A percentile compares a stretch with the other conserved stretches of the same genome.
phyloP scores from a whole-genome alignment of 148 eudicot species.

The Fagopyrum tataricum region DNA sequence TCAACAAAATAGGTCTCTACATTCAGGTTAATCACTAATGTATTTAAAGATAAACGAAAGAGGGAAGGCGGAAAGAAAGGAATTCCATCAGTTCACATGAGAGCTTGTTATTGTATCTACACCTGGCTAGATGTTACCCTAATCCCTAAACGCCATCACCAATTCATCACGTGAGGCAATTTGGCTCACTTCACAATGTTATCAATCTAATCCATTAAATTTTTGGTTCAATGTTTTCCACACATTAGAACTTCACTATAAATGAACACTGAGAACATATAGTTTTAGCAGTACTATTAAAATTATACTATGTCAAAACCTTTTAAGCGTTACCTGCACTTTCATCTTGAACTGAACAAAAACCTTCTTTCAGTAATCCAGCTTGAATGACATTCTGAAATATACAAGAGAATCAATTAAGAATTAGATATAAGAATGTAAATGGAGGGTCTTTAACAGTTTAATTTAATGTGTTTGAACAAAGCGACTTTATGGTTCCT shows the following conservation, averaged over 20 bases:
- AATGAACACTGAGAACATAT: neutral
- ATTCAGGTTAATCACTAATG: neutral
- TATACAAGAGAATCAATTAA: constrained; percentile 11
- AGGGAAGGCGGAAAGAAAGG: neutral
- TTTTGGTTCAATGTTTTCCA: no score
- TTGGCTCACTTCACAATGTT: neutral
- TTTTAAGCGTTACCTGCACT: constrained; percentile 65
- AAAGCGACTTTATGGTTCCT: neutral
- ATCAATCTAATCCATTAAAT: neutral
- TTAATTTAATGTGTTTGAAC: neutral
- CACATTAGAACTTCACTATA: neutral
- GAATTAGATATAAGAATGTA: neutral
- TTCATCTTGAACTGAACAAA: constrained; percentile 94
- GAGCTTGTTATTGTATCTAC: no score
- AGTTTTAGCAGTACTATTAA: no score
- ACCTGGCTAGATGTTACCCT: neutral
- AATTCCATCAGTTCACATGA: neutral
- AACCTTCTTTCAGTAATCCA: constrained; percentile 78
- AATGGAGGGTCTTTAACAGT: neutral
- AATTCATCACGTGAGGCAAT: no score
- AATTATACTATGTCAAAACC: neutral
- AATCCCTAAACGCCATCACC: neutral
- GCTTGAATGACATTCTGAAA: constrained; percentile 66
- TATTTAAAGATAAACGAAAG: constrained; percentile 4
- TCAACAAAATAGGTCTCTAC: neutral